Evolutionary conservation across 2,329 filamentous ascomycete genomes (phyloP), one percentile per base, ranked within the genome.

Genomic region (Exophiala alcalophila): DNA sequence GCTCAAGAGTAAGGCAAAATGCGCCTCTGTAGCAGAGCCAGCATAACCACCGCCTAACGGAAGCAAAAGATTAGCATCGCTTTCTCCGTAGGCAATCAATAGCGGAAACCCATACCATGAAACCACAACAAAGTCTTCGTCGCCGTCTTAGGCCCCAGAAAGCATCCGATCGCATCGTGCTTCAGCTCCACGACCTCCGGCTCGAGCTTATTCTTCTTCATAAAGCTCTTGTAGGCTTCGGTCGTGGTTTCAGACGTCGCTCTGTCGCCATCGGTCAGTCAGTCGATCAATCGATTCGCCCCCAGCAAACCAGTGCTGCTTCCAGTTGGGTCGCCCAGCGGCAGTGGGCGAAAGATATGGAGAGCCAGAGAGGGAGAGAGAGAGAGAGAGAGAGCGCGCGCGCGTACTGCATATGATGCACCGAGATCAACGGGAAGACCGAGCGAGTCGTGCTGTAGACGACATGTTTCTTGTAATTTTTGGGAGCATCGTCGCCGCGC

Each of bases 71-170:
- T 38, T 20, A 44, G 40, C 12, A 29, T 26, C 7, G 15, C 7
- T 30, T 8, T 6, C 5, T 8, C 12, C 5, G 9, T 14, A 12
- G 6, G 15, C 6, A 9, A n/a, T 4, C 16, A 27, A 9, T 10
- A 10, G 18, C 4, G 11, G 5, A 9, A 3, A 20, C 20, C 6
- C 41, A 7, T 27, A 47, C 44, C 51, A 29, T 54, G 51, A 30
- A 41, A 49, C 33, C 43, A 54, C 16, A 54, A 25, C 30, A 54
- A 21, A 12, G 45, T 47, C 12, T 49, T 49, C 26, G 30, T 39
- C 11, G 48, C 51, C 12, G 36, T 40, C 15, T 32, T 25, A 14
- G 37, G 32, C 11, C 51, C 51, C 14, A 52, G 14, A 39, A 43
- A 52, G 14, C 40, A 47, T n/a, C 49, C 48, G 28, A 16, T 30